A percentile compares a stretch with the other conserved stretches of the same genome.
These are phyloP conservation scores for Capniomyces stellatus DNA, from an alignment of 371 early-diverging fungal genomes.

Conservation along the genomic window DNA sequence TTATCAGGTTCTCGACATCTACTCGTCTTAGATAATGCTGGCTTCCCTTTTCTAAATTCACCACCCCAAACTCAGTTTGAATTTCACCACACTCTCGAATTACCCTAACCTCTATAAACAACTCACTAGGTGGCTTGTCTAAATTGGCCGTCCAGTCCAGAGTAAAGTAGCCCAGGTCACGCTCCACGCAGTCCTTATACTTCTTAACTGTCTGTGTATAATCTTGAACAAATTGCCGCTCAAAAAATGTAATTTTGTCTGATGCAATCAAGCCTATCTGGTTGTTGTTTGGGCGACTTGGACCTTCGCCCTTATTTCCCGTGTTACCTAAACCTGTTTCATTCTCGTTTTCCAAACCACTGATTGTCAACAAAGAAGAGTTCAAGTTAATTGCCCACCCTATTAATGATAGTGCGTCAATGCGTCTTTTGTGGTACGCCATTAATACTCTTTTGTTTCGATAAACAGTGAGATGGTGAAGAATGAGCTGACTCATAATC, in stretches of 20 bases:
- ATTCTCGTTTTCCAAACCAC: background rate
- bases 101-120: slow-evolving; percentile 76
- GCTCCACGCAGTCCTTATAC: slow-evolving; percentile 38
- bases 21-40: slow-evolving; percentile 68
- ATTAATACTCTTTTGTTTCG: slow-evolving; percentile 78
- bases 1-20: slow-evolving; percentile 76
- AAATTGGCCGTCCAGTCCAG: slow-evolving; percentile 57
- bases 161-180: slow-evolving; percentile 10
- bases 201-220: slow-evolving; percentile 39
- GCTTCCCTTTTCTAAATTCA: slow-evolving; percentile 46
- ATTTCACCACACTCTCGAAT: slow-evolving; percentile 74
- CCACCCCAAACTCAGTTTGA: slow-evolving; percentile 57
- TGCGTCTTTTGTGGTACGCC: slow-evolving; percentile 64
- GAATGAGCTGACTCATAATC: slow-evolving; percentile 4
- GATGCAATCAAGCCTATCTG: background rate
- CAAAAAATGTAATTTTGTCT: slow-evolving; percentile 33
- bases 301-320: slow-evolving; percentile 16
- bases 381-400: slow-evolving; percentile 53
- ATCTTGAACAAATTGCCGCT: slow-evolving; percentile 38
- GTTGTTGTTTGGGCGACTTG: background rate
- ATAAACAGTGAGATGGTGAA: slow-evolving; percentile 13
- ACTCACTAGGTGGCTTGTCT: slow-evolving; percentile 65
- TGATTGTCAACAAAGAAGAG: slow-evolving; percentile 7
- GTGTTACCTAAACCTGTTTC: background rate
- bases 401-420: slow-evolving; percentile 48